A percentile compares a stretch with the other conserved stretches of the same genome.
Evolutionary conservation across 805 yeast genomes (phyloP).

Genomic region (Wickerhamomyces chaumierensis): DNA sequence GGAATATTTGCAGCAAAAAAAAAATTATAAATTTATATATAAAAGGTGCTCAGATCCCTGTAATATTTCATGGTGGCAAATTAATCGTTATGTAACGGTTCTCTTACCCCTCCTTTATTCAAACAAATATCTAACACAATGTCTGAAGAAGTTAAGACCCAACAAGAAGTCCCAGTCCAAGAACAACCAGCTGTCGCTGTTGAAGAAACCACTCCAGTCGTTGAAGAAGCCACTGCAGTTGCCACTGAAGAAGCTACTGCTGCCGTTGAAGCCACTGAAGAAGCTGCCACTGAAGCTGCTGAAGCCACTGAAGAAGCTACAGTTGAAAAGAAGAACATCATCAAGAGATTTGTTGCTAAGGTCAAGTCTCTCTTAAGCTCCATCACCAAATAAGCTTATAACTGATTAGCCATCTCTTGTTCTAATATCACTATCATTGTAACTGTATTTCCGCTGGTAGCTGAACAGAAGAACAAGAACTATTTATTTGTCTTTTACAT

Average conservation of each 20-base stretch:
- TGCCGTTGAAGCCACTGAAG: conserved; percentile 5
- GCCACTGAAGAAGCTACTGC: conserved; percentile 10
- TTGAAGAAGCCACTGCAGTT: conserved; percentile 8
- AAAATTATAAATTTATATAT: too few species aligned
- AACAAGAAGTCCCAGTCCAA: not conserved
- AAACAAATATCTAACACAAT: conserved; percentile 4
- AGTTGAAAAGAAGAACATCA: conserved; percentile 15
- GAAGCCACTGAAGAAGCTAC: conserved; percentile 8
- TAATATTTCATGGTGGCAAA: too few species aligned
- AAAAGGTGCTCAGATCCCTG: too few species aligned
- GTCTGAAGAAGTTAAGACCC: conserved; percentile 4
- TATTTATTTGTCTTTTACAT: too few species aligned
- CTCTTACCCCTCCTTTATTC: not conserved
- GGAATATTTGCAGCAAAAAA: too few species aligned
- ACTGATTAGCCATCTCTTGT: too few species aligned
- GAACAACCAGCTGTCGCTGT: conserved; percentile 4
- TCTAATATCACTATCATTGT: too few species aligned
- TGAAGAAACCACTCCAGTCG: conserved; percentile 7
- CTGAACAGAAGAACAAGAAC: too few species aligned
- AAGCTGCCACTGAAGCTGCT: conserved; percentile 4
- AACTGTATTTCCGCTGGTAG: too few species aligned
- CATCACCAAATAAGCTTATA: not conserved
- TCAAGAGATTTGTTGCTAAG: conserved; percentile 16
- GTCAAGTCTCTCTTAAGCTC: conserved; percentile 8
- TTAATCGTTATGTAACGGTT: too few species aligned